These are phyloP conservation scores for Fragaria iinumae DNA, from an alignment of 306 rosid genomes.

Conservation along the genomic window DNA sequence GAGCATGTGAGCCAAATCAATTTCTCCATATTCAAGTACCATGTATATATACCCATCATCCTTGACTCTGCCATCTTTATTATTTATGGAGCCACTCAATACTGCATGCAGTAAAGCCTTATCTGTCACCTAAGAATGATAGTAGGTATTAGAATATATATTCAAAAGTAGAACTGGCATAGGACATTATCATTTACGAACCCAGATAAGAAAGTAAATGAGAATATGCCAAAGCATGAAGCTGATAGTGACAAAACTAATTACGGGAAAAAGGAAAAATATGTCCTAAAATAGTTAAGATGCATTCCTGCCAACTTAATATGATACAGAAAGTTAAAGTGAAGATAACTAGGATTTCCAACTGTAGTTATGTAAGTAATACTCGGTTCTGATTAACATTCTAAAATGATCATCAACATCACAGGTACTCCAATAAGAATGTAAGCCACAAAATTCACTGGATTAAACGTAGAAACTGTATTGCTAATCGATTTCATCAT, in stretches of 20 bases:
- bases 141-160: background rate
- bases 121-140: constrained; percentile 78
- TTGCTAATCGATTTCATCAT: background rate
- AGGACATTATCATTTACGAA: background rate
- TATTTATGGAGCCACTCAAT: constrained; percentile 62
- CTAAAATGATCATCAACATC: background rate
- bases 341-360: background rate
- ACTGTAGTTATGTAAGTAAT: background rate
- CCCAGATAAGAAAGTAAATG: background rate
- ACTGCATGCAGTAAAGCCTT: constrained; percentile 78
- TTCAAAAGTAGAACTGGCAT: background rate
- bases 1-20: constrained; percentile 98
- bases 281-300: background rate
- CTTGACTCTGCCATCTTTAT: constrained; percentile 85
- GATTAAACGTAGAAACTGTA: background rate
- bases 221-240: background rate
- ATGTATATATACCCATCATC: constrained; percentile 91
- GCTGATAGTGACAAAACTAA: background rate
- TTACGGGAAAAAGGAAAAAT: background rate
- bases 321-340: background rate
- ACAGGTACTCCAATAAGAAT: background rate
- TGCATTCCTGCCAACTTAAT: background rate
- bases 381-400: background rate
- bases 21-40: constrained; percentile 98
- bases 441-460: background rate